Evolutionary conservation across 257 asterid species (phyloP), one percentile per base, ranked within the genome.

Genomic region (Scutellaria baicalensis): DNA sequence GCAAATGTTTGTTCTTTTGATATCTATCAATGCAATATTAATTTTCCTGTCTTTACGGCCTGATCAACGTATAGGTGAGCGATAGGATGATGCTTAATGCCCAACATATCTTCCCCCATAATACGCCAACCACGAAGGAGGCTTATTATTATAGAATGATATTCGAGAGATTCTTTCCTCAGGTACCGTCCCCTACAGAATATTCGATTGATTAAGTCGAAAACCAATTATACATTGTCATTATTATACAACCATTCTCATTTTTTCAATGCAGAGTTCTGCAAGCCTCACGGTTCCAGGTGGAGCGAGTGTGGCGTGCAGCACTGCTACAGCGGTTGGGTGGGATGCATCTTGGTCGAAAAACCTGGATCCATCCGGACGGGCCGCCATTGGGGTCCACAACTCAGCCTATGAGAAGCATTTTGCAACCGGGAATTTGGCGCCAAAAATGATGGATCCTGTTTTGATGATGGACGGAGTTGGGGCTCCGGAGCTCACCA

Each of bases 341-440:
- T 93, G 98, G 98, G 98, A 93, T 0, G 89, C 86, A 8, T 85
- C 98, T 9, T 93, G 96, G 97, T 90, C 97, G 27, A 79, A 86
- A 66, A 90, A 87, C 64, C 84, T 90, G 1, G 98, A 93, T 50
- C 98, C 98, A 5, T 90, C 97, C 0, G 98, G 98, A 18, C 75
- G 98, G 81, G 97, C 98, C 6, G 98, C 98, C 58, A 70, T 52
- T 1, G 98, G 98, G 1, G 98, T 93, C 64, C 98, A 93, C 67
- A 84, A 88, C 17, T 89, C 92, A 0, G 96, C 88, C 5, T 93
- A 93, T 6, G 95, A 75, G 51, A 62, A 83, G 59, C 83, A 74
- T 23, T 43, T 61, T 20, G 66, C 79, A 7, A 83, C 73, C 1
- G 95, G 84, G 51, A 82, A 73, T 17, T 20, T 81, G 79, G 57